Evolutionary conservation across 2,329 filamentous ascomycete genomes (phyloP).

Genomic region (Neophaeococcomyces aloes): DNA sequence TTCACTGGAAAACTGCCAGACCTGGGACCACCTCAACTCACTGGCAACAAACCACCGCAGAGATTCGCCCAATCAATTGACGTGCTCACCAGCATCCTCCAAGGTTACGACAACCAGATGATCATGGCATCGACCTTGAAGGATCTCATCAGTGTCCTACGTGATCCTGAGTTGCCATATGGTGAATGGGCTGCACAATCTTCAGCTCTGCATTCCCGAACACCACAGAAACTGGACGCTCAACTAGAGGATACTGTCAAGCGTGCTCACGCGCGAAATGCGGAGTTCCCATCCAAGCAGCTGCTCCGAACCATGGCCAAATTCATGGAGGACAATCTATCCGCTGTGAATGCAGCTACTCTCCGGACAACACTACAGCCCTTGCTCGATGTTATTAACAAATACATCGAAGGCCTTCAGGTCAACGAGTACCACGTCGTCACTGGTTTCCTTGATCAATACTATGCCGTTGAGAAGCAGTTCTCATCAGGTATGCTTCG

Average conservation of each 20-base stretch:
- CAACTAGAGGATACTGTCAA: conserved; percentile 79
- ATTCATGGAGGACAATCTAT: conserved; percentile 80
- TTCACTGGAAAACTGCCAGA: conserved; percentile 86
- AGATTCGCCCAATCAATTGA: conserved; percentile 66
- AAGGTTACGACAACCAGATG: conserved; percentile 93
- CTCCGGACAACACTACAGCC: conserved; percentile 65
- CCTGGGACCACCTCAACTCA: conserved; percentile 72
- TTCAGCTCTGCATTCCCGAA: conserved; percentile 90
- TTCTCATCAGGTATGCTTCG: conserved; percentile 78
- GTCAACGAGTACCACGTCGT: conserved; percentile 79
- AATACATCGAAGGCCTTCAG: conserved; percentile 81
- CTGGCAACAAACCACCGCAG: conserved; percentile 86
- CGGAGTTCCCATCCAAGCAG: conserved; percentile 86
- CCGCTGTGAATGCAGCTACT: conserved; percentile 59
- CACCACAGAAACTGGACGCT: conserved; percentile 84
- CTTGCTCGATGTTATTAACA: conserved; percentile 63
- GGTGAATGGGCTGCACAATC: conserved; percentile 95
- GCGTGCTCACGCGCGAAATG: conserved; percentile 61
- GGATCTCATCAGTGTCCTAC: conserved; percentile 80
- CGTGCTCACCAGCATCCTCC: conserved; percentile 76
- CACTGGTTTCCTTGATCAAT: conserved; percentile 65
- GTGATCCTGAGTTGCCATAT: conserved; percentile 82
- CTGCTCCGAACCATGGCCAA: conserved; percentile 73
- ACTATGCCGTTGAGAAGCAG: conserved; percentile 71
- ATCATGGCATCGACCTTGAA: conserved; percentile 83